Base-by-base conservation (phyloP, 805 yeast species). In the Nakazawaea ishiwadae region DNA sequence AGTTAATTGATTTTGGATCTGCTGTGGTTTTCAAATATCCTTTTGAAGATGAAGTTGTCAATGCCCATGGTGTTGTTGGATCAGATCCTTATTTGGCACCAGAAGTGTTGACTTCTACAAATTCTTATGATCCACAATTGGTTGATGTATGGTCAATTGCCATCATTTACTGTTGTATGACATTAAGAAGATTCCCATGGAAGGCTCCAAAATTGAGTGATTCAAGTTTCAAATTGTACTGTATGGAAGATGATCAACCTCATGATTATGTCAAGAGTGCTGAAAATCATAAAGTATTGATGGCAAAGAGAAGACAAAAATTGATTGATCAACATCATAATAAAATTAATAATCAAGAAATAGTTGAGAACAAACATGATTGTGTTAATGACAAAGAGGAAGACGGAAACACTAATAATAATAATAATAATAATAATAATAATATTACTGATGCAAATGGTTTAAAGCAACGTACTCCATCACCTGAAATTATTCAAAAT, bases 21-120 rank as follows among this genome's bases (percentile, higher is more conserved):
- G 91, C 95, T 2, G 89, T 83, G 17, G 88, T 85, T 4, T 85
- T 83, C 63, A 80, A 77, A 51, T 84, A 84, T 53, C 93, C 93
- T 4, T 81, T 75, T 55, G 84, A 79, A 51, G 73, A 70, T 32
- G 71, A 70, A 29, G 63, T 72, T 14, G 78, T 77, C 12, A 68
- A 69, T 54, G 77, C 85, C 7, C 87, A 77, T 51, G 93, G 93
- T 5, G 75, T 85, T 46, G 90, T 84, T 42, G 95, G 95, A 10
- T 79, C 87, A 12, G 95, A 85, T 61, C 95, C 95, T 9, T 85
- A 85, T 58, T 69, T 85, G 51, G 93, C 93, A 1, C 95, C 95
- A 1, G 95, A 85, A 60, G 90, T 84, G 14, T 65, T 82, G 40
- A 56, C 65, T 12, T 56, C 68, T 3, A 65, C 73, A 2, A 71